Evolutionary conservation across 148 eudicot species (phyloP), one percentile per base, ranked within the genome.

Genomic region (Hydrangea macrophylla): DNA sequence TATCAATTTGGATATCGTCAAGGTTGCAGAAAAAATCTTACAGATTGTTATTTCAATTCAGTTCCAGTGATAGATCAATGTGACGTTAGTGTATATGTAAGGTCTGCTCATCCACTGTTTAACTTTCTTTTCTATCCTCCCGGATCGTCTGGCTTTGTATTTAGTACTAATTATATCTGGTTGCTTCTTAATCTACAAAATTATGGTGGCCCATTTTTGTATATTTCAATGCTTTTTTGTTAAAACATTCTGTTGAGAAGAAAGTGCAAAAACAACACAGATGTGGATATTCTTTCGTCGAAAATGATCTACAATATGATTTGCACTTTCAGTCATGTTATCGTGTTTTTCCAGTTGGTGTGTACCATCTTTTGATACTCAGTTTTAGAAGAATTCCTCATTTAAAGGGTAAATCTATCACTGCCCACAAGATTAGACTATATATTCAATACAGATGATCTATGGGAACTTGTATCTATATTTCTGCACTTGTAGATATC

Each of bases 41-140:
- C 85, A 20, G 86, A 81, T 51, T 95, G 99, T 71, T 80, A 77
- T 65, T 91, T 95, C 61, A 60, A 69, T 57, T 89, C 97, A 18
- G 33, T 45, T 22, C 96, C 96, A 6, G 84, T 89, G 32, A 74
- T 89, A 65, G 97, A 95, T 78, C 85, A 81, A 36, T 95, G 99
- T 62, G 97, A 95, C 71, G 84, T 87, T 64, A 91, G 87, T 83
- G 71, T 94, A 26, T 94, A 91, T 75, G 99, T 92, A 80, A 81
- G 92, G 26, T 75, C 39, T 57, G 3, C 33, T 51, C 40, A 51
- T 57, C 6, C 17, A 27, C 23, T 53, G 13, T 24, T 6, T 55
- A 24, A 6, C 54, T 26, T 7, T 22, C 28, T 17, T 65, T 66
- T 1, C n/a, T 50, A 27, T 36, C 20, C 31, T 44, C 50, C 15